Conservation (phyloP, 2,329 filamentous ascomycete genomes). For the Camptophora hylomeconis region DNA sequence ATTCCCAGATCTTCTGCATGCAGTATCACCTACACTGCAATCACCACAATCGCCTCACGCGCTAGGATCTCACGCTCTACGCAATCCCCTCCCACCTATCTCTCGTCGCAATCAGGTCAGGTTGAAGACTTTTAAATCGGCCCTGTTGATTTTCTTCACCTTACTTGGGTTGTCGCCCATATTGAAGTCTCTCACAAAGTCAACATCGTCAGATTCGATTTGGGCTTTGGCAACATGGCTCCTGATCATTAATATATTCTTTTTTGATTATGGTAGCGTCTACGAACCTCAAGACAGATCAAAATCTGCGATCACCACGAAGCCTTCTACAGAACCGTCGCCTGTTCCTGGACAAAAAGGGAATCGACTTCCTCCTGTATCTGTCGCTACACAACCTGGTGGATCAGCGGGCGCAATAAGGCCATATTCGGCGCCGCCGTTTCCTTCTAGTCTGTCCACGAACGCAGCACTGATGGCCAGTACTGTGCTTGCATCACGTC, state of each 20-base stretch:
- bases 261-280: slow-evolving; percentile 80
- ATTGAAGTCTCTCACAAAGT: slow-evolving; percentile 86
- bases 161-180: slow-evolving; percentile 87
- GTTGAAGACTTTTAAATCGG: slow-evolving; percentile 78
- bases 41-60: slow-evolving; percentile 5
- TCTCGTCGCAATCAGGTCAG: slow-evolving; percentile 48
- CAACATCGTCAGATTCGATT: slow-evolving; percentile 86
- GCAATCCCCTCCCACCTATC: slow-evolving; percentile 21
- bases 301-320: not conserved
- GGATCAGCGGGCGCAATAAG: slow-evolving; percentile 27
- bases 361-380: not conserved
- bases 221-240: slow-evolving; percentile 95
- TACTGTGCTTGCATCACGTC: slow-evolving; percentile 78
- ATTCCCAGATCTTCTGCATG: slow-evolving; percentile 23
- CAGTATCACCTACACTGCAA: slow-evolving; percentile 6
- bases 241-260: slow-evolving; percentile 89
- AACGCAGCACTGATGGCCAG: slow-evolving; percentile 95
- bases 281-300: no score
- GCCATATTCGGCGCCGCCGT: slow-evolving; percentile 30
- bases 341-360: not conserved
- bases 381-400: slow-evolving; percentile 11
- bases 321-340: not conserved
- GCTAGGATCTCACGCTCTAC: not conserved
- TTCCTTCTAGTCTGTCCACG: slow-evolving; percentile 61
- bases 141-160: slow-evolving; percentile 82